Evolutionary conservation across 192 early-diverging fungal genomes (phyloP), one percentile per base, ranked within the genome.

Genomic region (Haplosporangium gracile): DNA sequence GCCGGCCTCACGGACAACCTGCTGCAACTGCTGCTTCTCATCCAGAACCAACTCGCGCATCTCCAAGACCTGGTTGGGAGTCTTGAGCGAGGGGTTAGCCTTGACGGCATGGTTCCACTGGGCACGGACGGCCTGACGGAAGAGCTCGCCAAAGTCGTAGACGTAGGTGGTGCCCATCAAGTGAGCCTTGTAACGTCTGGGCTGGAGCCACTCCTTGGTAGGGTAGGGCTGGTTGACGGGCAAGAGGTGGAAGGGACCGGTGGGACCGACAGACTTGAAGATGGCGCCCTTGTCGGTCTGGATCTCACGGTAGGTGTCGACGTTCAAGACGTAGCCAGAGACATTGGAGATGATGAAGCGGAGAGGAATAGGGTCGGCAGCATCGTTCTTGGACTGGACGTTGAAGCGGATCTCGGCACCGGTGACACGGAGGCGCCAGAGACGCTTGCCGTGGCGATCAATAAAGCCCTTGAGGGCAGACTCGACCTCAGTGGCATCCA

Each of bases 71-170:
- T 92, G 89, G 22, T 79, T 88, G 4, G 97, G 97, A 9, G 68
- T 68, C 85, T 91, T 92, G 47, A 91, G 73, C 10, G 77, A 68
- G 36, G 91, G 38, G 68, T 91, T 88, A 32, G 83, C 57, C 71
- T 90, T 85, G 13, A 78, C 51, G 24, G 92, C 91, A 34, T 91
- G 91, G 68, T 89, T 89, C 98, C 98, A 99, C 75, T 92, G 89
- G 69, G 94, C 92, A 65, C 97, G 94, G 49, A 96, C 88, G 2
- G 96, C 95, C 82, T 97, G 94, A 40, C 95, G 92, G 95, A 99
- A 99, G 79, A 99, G 93, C 71, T 98, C 98, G 22, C 97, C 97
- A 93, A 99, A 99, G 87, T 99, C 98, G 88, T 99, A 99, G 40
- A 99, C 96, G 78, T 98, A 99, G 18, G 98, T 99, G 5, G 98